A percentile compares a stretch with the other conserved stretches of the same genome.
phyloP scores from a whole-genome alignment of 1,284 basidiomycete genomes.

The Cutaneotrichosporon daszewskae region DNA sequence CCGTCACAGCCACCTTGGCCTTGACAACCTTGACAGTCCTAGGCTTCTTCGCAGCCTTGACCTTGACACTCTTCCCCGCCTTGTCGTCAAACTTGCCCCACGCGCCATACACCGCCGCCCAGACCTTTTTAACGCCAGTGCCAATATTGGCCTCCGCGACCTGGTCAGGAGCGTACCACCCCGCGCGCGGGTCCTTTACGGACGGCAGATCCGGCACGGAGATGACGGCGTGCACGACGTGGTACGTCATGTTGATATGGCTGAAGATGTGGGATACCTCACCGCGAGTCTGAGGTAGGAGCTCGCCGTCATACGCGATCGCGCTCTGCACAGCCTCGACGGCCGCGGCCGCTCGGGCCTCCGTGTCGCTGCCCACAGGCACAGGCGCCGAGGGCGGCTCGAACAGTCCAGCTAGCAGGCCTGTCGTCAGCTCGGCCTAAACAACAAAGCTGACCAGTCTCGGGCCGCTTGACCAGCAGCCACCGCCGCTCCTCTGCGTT shows the following conservation, averaged over 20 bases:
- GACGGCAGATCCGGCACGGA: too few species aligned
- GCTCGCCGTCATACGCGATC: too few species aligned
- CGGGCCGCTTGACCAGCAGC: constrained; percentile 71
- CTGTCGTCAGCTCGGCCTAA: constrained; percentile 50
- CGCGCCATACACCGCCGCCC: constrained; percentile 37
- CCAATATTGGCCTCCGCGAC: constrained; percentile 41
- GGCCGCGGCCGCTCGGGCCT: too few species aligned
- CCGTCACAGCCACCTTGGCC: not conserved
- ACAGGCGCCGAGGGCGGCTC: constrained; percentile 42
- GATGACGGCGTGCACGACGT: constrained; percentile 50
- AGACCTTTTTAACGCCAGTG: constrained; percentile 47
- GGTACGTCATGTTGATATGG: constrained; percentile 85
- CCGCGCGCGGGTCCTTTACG: not conserved
- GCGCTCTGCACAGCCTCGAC: too few species aligned
- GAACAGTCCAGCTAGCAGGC: constrained; percentile 75
- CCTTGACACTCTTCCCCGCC: not conserved
- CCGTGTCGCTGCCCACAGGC: too few species aligned
- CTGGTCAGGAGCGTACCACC: constrained; percentile 30
- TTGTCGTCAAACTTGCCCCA: constrained; percentile 29
- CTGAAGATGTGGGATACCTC: constrained; percentile 80
- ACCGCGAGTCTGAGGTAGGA: too few species aligned
- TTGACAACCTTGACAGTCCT: not conserved
- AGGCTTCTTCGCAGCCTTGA: not conserved
- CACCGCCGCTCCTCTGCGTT: constrained; percentile 51
- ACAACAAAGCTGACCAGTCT: constrained; percentile 58